Base-by-base conservation (phyloP, 257 asterid genomes). In the Mitragyna speciosa region DNA sequence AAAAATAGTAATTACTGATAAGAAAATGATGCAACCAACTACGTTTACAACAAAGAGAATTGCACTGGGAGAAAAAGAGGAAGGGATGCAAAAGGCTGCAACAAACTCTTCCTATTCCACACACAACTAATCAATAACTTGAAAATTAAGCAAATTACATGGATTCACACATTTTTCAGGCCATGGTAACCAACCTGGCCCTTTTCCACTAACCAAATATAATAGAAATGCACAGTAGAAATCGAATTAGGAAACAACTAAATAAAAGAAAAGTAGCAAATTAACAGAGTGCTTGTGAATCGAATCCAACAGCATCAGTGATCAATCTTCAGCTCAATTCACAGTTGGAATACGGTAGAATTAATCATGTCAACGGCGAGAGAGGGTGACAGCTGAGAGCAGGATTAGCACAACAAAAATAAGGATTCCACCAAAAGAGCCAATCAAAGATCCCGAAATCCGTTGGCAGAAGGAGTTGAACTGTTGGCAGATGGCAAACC, bases 401-500 rank as follows among this genome's bases (percentile, higher is more conserved):
- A 93, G 15, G 61, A 92, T 82, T 41, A 93, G 61, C 33, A 93
- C 70, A 8, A 89, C 43, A 63, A 92, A 73, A 43, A 92, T 81
- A 41, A 92, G 16, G 19, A 88, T 76, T 20, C 84, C 98, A 0
- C 82, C 90, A 56, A 90, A 91, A 2, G 97, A 92, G 5, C 94
- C 98, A 24, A 94, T 86, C 80, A 92, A 61, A 3, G 95, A 86
- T 0, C 95, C 98, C 0, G 96, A 91, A 26, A 76, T 87, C 10
- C 98, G 78, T 82, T 94, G 84, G 30, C 98, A 94, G 70, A 92
- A 92, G 17, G 92, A 87, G 74, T 87, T 87, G 87, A 70, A 92
- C 79, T 91, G 98, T 68, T 89, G 96, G 76, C 98, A 94, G 10
- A 94, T 85, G 24, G 97, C 90, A 68, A 89, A 89, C 97, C 98